Conservation (phyloP, 495 filamentous ascomycete genomes). For the Annulohypoxylon stygium region DNA sequence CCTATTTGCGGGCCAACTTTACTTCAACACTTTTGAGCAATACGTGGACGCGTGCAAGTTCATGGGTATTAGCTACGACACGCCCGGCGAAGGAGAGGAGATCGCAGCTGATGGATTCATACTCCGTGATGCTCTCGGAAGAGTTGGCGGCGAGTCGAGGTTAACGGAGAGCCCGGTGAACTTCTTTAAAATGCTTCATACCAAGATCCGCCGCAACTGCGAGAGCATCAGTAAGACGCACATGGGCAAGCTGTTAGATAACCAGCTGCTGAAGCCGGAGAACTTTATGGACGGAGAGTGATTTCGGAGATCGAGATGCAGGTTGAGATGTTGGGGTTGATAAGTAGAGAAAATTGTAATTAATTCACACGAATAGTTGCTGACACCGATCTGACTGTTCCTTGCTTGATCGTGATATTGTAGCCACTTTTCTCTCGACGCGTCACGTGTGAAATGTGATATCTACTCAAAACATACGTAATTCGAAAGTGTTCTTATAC, state of each 20-base stretch:
- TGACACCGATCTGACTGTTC: background rate
- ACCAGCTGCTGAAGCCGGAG: slow-evolving; percentile 49
- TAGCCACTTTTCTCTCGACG: background rate
- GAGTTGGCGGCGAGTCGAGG: slow-evolving; percentile 40
- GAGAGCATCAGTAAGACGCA: slow-evolving; percentile 67
- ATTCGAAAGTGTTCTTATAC: background rate
- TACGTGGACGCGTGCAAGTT: slow-evolving; percentile 67
- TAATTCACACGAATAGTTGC: background rate
- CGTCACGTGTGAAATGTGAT: background rate
- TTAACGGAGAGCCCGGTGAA: slow-evolving; percentile 66
- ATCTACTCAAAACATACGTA: background rate
- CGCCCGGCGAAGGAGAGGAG: slow-evolving; percentile 49
- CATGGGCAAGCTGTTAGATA: slow-evolving; percentile 63
- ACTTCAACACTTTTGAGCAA: slow-evolving; percentile 65
- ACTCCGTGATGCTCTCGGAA: slow-evolving; percentile 43
- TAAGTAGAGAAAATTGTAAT: background rate
- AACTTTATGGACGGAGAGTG: slow-evolving; percentile 50
- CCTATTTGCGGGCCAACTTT: slow-evolving; percentile 77
- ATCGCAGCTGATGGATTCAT: slow-evolving; percentile 62
- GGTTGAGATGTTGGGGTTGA: background rate
- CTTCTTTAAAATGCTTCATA: slow-evolving; percentile 65
- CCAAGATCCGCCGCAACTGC: slow-evolving; percentile 65
- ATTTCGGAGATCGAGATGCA: no score
- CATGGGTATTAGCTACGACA: slow-evolving; percentile 59
- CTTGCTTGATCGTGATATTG: background rate